Percentiles rank a stretch among this genome's conserved stretches.
Conservation (phyloP, 371 early-diverging fungal genomes). For the Circinella minor region DNA sequence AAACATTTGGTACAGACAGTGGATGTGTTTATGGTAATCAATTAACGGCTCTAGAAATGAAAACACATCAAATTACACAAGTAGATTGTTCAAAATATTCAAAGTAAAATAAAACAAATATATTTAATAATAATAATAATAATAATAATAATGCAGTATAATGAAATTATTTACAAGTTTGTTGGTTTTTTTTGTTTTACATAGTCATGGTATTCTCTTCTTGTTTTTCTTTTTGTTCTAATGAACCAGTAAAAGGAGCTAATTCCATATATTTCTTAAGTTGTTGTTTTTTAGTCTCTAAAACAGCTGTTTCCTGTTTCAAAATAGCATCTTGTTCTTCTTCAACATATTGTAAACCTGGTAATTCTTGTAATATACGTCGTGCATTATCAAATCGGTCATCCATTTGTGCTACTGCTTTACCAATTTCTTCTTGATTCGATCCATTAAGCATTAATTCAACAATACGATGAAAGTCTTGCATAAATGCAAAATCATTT, state of each 20-base stretch:
- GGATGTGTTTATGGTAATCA: slow-evolving; percentile 72
- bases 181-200: background rate
- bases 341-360: slow-evolving; percentile 51
- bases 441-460: slow-evolving; percentile 36
- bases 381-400: slow-evolving; percentile 46
- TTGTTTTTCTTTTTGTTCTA: background rate
- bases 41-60: slow-evolving; percentile 59
- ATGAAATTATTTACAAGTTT: background rate
- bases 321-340: slow-evolving; percentile 50
- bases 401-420: slow-evolving; percentile 47
- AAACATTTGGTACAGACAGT: slow-evolving; percentile 68
- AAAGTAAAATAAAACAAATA: background rate
- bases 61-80: slow-evolving; percentile 32
- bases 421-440: slow-evolving; percentile 47
- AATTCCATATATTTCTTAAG: slow-evolving; percentile 20
- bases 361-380: slow-evolving; percentile 44
- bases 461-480: slow-evolving; percentile 42
- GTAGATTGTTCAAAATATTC: slow-evolving; percentile 30
- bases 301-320: slow-evolving; percentile 32
- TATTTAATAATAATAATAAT: background rate
- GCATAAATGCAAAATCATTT: slow-evolving; percentile 47
- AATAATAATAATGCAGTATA: background rate
- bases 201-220: too few species aligned
- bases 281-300: slow-evolving; percentile 39
- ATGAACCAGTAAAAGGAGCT: slow-evolving; percentile 6